phyloP scores from a whole-genome alignment of 2,329 filamentous ascomycete species.

The Ophiostoma ips region DNA sequence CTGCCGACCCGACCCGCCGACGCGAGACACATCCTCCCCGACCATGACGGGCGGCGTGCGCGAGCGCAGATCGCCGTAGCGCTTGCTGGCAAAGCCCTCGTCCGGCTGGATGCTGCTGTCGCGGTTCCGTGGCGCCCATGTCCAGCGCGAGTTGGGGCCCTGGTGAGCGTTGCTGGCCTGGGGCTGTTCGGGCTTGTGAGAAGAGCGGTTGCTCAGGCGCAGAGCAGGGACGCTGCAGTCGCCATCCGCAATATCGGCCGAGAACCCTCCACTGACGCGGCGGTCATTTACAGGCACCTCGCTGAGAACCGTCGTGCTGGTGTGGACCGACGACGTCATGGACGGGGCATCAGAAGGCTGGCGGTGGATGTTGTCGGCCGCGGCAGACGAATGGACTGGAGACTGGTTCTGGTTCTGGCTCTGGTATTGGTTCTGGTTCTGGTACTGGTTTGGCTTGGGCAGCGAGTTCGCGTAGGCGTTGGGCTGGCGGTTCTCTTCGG shows the following conservation, averaged over 20 bases:
- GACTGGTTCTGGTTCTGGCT: too few relatives aligned
- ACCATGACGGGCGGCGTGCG: slow-evolving; percentile 41
- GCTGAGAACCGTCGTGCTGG: slow-evolving; percentile 20
- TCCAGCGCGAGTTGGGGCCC: slow-evolving; percentile 11
- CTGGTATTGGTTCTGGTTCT: too few relatives aligned
- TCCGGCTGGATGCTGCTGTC: slow-evolving; percentile 37
- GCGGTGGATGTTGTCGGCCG: slow-evolving; percentile 11
- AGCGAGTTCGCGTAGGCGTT: slow-evolving; percentile 40
- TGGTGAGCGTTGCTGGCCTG: background rate
- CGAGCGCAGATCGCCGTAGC: slow-evolving; percentile 44
- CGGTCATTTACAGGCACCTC: slow-evolving; percentile 33
- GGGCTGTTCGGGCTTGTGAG: slow-evolving; percentile 3
- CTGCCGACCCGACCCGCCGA: slow-evolving; percentile 30
- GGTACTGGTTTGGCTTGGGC: slow-evolving; percentile 10
- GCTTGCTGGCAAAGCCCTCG: slow-evolving; percentile 33
- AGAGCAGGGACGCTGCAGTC: background rate
- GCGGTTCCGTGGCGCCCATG: slow-evolving; percentile 11
- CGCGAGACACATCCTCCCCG: slow-evolving; percentile 18
- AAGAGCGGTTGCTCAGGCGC: background rate
- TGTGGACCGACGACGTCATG: slow-evolving; percentile 11
- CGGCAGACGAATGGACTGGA: too few relatives aligned
- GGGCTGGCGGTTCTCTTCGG: slow-evolving; percentile 24
- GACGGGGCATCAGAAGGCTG: slow-evolving; percentile 16
- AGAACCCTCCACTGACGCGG: slow-evolving; percentile 25
- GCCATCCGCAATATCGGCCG: slow-evolving; percentile 9